These are phyloP conservation scores for Phytophthora uliginosa DNA, from an alignment of 352 stramenopile species.

Conservation along the genomic window DNA sequence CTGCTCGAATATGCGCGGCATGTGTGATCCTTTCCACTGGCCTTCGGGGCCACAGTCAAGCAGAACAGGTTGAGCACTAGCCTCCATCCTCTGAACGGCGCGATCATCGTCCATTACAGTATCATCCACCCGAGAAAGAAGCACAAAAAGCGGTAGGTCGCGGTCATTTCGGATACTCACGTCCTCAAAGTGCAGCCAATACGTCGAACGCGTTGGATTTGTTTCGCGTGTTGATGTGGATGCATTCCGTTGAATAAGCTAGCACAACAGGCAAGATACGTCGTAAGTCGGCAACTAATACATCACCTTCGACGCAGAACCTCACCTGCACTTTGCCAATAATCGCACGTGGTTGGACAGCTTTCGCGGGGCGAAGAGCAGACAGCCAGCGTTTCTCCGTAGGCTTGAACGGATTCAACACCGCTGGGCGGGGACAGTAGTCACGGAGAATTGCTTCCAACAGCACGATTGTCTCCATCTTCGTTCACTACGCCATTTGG, in stretches of 20 bases:
- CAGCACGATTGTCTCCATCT: constrained; percentile 35
- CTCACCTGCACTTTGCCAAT: constrained; percentile 37
- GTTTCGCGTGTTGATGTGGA: constrained; percentile 5
- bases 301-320: neutral
- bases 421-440: constrained; percentile 21
- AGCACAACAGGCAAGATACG: neutral
- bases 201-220: constrained; percentile 21
- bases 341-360: constrained; percentile 1
- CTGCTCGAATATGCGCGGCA: constrained; percentile 64
- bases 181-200: constrained; percentile 70
- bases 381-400: constrained; percentile 28
- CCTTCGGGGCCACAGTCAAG: constrained; percentile 71
- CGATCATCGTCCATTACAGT: constrained; percentile 38
- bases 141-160: constrained; percentile 64
- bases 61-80: constrained; percentile 53
- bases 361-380: constrained; percentile 23
- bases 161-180: constrained; percentile 67
- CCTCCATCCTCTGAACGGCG: constrained; percentile 48
- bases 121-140: constrained; percentile 51
- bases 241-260: constrained; percentile 16
- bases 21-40: constrained; percentile 65
- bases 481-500: constrained; percentile 8
- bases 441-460: constrained; percentile 44
- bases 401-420: constrained; percentile 43
- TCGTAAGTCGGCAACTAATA: neutral